These are phyloP conservation scores for Neofusicoccum kwambonambiense DNA, from an alignment of 2,329 filamentous ascomycete species.

Conservation along the genomic window DNA sequence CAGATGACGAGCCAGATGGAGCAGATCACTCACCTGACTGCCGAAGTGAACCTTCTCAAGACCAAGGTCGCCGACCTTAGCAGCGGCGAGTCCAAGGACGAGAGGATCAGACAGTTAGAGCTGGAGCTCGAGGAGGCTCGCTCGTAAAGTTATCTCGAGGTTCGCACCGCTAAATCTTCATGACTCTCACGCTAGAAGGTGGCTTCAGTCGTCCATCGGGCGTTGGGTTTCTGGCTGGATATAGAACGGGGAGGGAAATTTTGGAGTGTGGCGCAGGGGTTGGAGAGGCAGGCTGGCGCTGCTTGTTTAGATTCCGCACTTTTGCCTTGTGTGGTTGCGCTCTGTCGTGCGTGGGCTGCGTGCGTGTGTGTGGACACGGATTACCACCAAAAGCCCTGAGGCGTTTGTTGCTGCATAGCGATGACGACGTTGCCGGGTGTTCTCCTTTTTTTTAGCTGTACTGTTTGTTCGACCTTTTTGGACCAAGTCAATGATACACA, in stretches of 20 bases:
- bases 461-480: neutral
- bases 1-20: constrained; percentile 75
- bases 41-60: constrained; percentile 72
- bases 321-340: neutral
- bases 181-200: neutral
- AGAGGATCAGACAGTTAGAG: constrained; percentile 41
- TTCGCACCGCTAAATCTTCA: neutral
- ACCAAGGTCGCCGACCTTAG: constrained; percentile 60
- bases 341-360: neutral
- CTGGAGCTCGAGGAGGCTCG: constrained; percentile 39
- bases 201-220: constrained; percentile 1
- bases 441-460: neutral
- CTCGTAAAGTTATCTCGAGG: neutral
- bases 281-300: neutral
- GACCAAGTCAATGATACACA: constrained; percentile 1
- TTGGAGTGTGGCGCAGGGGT: neutral
- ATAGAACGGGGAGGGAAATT: neutral
- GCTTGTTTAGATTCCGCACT: constrained; percentile 2
- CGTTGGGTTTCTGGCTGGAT: constrained; percentile 4
- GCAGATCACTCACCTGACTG: constrained; percentile 68
- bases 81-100: constrained; percentile 40
- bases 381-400: neutral
- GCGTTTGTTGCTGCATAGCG: neutral
- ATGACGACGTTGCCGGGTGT: neutral
- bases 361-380: neutral